Base-by-base conservation (phyloP, 163 green algal genomes). In the Trebouxia gelatinosa region DNA sequence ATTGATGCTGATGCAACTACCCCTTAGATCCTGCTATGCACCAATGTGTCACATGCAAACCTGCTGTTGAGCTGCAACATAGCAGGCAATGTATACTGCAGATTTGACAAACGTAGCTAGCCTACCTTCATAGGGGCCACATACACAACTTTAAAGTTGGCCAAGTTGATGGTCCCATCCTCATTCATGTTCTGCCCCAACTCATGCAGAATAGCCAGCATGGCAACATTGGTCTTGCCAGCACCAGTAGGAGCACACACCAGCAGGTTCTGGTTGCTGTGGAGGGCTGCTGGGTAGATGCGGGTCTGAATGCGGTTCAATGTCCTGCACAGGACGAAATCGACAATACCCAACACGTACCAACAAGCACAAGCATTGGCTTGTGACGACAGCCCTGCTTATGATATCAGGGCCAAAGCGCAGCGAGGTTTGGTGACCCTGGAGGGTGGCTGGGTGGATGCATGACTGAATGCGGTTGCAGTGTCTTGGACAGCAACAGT, bases 181-280 rank as follows among this genome's bases (percentile, higher is more conserved):
- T 87, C 71, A 6, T 85, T 68, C 64, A 66, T 85, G 83, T 98
- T 90, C 86, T 96, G 83, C 0, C 93, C 95, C n/a, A 98, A 90
- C 83, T 97, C 87, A 80, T 98, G 95, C 80, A 99, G 80, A 50
- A 99, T 94, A 40, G 89, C 90, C 65, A 98, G 88, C 94, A 99
- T 95, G 48, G 95, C 95, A 6, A 98, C 93, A 79, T 99, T 99
- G 77, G 95, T 99, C 89, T 99, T 99, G 68, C 95, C 95, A 2
- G 95, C 94, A 37, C 95, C 95, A 29, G 94, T 97, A 40, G 93
- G 89, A 3, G 92, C 92, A 79, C 92, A 98, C 35, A 95, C 95
- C 31, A 99, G 90, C 48, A 98, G 80, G 84, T 99, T 99, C 81
- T 98, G 90, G 81, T 98, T 98, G 80, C 78, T 91, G 66, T 79